Conservation (phyloP, 495 filamentous ascomycete genomes). For the Aspergillus indologenus region DNA sequence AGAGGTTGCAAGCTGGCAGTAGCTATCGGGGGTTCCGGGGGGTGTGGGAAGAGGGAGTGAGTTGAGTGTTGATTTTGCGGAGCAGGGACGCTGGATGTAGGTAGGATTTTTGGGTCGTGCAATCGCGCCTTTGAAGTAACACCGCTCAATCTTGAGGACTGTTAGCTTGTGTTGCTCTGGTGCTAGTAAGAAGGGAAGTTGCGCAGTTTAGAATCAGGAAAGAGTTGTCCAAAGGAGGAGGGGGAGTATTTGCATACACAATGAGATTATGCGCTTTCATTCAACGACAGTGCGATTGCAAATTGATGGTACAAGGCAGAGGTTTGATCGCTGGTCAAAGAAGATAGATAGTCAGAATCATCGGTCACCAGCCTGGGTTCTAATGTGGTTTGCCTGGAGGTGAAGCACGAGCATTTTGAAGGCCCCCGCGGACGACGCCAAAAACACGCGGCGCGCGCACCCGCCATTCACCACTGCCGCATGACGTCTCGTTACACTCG, state of each 20-base stretch:
- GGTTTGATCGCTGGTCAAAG: no score
- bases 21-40: no score
- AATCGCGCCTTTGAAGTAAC: not conserved
- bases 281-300: not conserved
- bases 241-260: no score
- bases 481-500: conserved; percentile 21
- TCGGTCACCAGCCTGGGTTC: not conserved
- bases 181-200: no score
- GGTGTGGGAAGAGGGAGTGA: no score
- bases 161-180: not conserved
- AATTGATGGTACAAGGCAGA: not conserved
- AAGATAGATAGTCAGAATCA: not conserved
- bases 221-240: no score
- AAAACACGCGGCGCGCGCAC: conserved; percentile 15
- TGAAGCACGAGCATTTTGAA: conserved; percentile 4
- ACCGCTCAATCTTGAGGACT: not conserved
- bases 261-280: not conserved
- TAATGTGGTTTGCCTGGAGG: not conserved
- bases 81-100: not conserved
- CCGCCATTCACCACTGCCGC: conserved; percentile 8
- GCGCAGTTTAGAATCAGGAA: no score
- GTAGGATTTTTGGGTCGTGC: not conserved
- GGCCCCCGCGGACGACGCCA: conserved; percentile 19
- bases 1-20: not conserved
- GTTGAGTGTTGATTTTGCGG: not conserved